Percentiles rank a stretch among this genome's conserved stretches.
These are phyloP conservation scores for Anethum foeniculum DNA, from an alignment of 140 eudicot species.

Conservation along the genomic window DNA sequence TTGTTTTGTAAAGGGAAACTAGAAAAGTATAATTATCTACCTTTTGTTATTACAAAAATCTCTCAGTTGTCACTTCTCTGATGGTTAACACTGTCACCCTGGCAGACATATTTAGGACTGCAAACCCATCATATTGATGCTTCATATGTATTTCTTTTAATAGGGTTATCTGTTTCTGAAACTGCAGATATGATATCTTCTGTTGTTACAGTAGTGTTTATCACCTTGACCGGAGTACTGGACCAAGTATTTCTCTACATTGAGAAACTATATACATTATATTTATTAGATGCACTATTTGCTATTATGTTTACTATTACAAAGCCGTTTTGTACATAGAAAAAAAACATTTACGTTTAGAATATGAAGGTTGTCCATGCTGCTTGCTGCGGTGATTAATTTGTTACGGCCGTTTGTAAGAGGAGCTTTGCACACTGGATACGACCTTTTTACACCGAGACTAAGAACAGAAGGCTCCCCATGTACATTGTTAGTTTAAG, in stretches of 20 bases:
- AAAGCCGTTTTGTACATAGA: background rate
- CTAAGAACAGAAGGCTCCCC: background rate
- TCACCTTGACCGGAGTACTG: background rate
- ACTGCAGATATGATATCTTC: background rate
- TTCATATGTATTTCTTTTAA: background rate
- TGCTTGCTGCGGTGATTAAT: too few species aligned
- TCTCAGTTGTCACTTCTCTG: constrained; percentile 6
- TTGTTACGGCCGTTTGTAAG: too few species aligned
- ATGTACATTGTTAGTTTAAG: background rate
- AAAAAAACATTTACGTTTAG: background rate
- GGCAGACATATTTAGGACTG: constrained; percentile 2
- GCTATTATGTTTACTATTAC: background rate
- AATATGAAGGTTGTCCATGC: background rate
- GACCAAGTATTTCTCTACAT: background rate
- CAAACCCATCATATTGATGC: constrained; percentile 1
- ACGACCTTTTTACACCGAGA: background rate
- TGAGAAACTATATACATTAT: background rate
- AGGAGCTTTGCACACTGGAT: background rate
- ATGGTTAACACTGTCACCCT: constrained; percentile 6
- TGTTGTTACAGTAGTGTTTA: background rate
- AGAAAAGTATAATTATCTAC: background rate
- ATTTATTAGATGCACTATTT: background rate
- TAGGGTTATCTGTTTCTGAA: background rate
- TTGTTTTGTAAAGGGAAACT: background rate
- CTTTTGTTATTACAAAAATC: background rate